Base-by-base conservation (phyloP, 208 protist genomes). In the Angomonas deanei region DNA sequence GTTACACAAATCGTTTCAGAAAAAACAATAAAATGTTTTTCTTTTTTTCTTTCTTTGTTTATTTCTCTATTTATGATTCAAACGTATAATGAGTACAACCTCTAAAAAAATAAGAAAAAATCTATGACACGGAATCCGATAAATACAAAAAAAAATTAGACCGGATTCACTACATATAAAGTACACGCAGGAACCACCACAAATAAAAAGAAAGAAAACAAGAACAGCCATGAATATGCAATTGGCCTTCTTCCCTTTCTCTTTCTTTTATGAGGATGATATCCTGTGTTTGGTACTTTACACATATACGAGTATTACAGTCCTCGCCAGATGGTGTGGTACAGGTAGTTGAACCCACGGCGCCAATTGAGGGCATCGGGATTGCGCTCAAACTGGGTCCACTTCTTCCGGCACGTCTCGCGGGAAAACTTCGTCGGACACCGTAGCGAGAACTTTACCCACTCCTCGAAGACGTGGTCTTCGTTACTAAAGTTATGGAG, bases 401-500 rank as follows among this genome's bases (percentile, higher is more conserved):
- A 93, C 74, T 91, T 93, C 49, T 73, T 76, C 30, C 82, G 65
- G 70, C 86, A 93, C 62, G 74, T 57, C 61, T 88, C 81, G 13
- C 83, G 72, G 28, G 81, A 87, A 65, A 86, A 93, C 65, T 93
- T 93, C 62, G 83, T 71, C 58, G 83, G 86, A 42, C 76, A 90
- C 50, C 76, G 74, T 0, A 91, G 64, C 8, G 86, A 93, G 53
- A 93, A 93, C 15, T 73, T 66, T 60, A 93, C 86, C 86, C 86
- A 93, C 66, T 93, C 78, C 74, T 91, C 86, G 47, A 93, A 91
- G 57, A 88, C 77, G 64, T 88, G 80, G 50, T 91, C 83, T 42
- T 93, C 86, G 70, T 87, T 89, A 67, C 86, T 88, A 64, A 91
- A 91, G 74, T 91, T 93, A 64, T 93, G 86, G 63, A 93, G 76